Percentiles rank a stretch among this genome's conserved stretches.
Evolutionary conservation across 164 flowering plant species (phyloP).

Genomic region (Cinnamomum chago): DNA sequence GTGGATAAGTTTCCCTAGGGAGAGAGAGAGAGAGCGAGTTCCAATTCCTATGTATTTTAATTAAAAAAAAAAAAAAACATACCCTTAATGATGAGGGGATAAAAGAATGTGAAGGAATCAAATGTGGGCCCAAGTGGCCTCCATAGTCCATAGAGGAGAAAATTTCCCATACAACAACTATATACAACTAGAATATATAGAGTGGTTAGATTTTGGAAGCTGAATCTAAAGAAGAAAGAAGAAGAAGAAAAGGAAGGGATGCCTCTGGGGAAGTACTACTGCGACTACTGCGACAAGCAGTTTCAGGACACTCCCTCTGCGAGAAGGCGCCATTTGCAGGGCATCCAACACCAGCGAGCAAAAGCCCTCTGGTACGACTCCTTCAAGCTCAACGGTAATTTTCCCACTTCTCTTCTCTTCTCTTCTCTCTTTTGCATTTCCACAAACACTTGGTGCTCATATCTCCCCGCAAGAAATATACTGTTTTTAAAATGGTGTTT

Average conservation of each 20-base stretch:
- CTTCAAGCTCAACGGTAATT: neutral
- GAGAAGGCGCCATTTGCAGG: slow-evolving; percentile 76
- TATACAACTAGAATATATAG: neutral
- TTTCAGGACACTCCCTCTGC: slow-evolving; percentile 78
- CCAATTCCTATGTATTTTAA: neutral
- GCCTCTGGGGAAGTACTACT: slow-evolving; percentile 76
- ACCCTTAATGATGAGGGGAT: neutral
- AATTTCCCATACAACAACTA: neutral
- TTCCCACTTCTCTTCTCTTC: neutral
- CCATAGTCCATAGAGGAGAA: neutral
- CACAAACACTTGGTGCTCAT: neutral
- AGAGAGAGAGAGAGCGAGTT: no score
- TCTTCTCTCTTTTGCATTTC: neutral
- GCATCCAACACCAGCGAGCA: slow-evolving; percentile 70
- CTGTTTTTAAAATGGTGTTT: neutral
- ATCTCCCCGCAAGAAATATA: no score
- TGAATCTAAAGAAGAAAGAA: neutral
- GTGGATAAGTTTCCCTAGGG: rapidly evolving
- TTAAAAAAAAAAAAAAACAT: neutral
- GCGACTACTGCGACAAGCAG: slow-evolving; percentile 94
- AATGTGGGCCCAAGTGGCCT: neutral
- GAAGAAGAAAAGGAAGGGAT: slow-evolving; percentile 10
- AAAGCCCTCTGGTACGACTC: slow-evolving; percentile 73
- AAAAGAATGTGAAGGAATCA: neutral
- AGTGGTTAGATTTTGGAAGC: neutral